Evolutionary conservation across 2,329 filamentous ascomycete species (phyloP), one percentile per base, ranked within the genome.

Genomic region (Moelleriella libera): DNA sequence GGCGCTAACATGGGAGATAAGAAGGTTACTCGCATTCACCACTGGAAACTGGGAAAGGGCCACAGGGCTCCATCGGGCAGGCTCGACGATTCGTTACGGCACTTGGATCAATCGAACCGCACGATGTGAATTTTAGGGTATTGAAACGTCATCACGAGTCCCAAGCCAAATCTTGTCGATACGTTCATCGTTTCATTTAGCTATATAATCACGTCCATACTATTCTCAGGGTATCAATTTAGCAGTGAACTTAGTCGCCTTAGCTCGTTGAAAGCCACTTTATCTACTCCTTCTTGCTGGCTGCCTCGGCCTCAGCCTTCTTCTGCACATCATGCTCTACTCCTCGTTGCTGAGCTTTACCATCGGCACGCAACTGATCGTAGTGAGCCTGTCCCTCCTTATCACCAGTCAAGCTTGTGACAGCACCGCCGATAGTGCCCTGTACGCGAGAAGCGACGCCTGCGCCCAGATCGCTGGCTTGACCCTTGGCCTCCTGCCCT

Each of bases 261-360:
- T 14, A 5, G 14, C 42, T 43, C 9, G 11, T 12, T 37, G 11
- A 21, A 34, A 32, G 6, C 6, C 40, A 11, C 30, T 5, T 6
- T 39, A 6, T 47, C 43, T 21, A 50, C 37, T 46, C 45, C 1
- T 48, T 45, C 45, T 54, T 51, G 41, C 30, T 41, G 6, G 11
- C 29, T 8, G 37, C 30, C 41, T 50, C 45, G n/a, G 72, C 70
- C 53, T 78, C 73, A 0, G 70, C 76, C 71, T 85, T 71, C 76
- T 87, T 89, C 65, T 83, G 68, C 48, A 94, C 74, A 59, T 94
- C 88, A 39, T 75, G 68, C 75, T 95, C 88, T 1, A 83, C 88
- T 45, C 88, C 85, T 21, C 88, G 77, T 74, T 94, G 85, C 59
- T 78, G 74, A 21, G 84, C 85, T 80, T 92, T 95, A 53, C 88